Evolutionary conservation across 306 rosid genomes (phyloP), one percentile per base, ranked within the genome.

Genomic region (Cucurbita ficifolia): DNA sequence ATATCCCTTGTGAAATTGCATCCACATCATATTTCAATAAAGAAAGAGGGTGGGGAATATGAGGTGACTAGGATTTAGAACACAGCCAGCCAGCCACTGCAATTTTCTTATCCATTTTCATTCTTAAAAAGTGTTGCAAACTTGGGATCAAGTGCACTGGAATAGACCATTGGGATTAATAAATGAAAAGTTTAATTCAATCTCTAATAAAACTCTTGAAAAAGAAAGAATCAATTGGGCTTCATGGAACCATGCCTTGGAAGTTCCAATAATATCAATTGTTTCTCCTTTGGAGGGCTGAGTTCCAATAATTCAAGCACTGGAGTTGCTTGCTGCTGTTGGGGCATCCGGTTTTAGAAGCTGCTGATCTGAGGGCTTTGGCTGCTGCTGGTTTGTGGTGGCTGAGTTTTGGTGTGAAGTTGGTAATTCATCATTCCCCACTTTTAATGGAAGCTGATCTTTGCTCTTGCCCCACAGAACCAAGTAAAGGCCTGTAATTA

Each of bases 401-500:
- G 21, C 22, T 68, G 71, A 64, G 56, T 45, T 24, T 45, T 45
- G 53, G 56, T 45, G 9, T 68, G 73, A 68, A 46, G 40, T 68
- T 46, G 73, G 73, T 24, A 68, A 40, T 42, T 64, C 35, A 2
- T 64, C n/a, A 39, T 6, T 38, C 4, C 9, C 33, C 35, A 42
- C 10, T 68, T 68, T 68, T 3, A 46, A 22, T 68, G 10, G 55
- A 46, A 45, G 0, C 9, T 68, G 3, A 46, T 68, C 73, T 43
- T 68, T 68, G 19, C 73, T 68, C 21, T 68, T 68, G 0, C 73
- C 73, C 73, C 73, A 68, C 73, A 68, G n/a, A 21, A 68, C 73
- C 55, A 68, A 22, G 73, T 68, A 68, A 21, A 68, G 73, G 12
- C 73, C 73, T 24, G 46, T 12, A 46, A 68, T 68, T 45, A 68